Conservation (phyloP, 495 filamentous ascomycete species). For the Paragyromitra xinjiangensis region DNA sequence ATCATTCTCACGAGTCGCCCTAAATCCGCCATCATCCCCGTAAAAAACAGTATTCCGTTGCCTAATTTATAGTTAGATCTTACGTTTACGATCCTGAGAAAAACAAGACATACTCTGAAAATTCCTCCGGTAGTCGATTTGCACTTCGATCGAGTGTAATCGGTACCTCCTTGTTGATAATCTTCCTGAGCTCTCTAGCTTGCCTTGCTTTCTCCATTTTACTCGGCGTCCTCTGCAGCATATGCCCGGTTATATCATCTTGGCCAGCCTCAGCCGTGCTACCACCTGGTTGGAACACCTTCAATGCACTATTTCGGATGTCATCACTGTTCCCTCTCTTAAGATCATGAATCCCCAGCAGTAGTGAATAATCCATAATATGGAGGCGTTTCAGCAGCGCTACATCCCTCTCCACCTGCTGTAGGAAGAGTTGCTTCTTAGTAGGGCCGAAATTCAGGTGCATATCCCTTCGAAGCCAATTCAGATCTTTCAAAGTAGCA, state of each 20-base stretch:
- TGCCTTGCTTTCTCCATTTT: slow-evolving; percentile 93
- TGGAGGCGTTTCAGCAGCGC: slow-evolving; percentile 82
- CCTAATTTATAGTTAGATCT: slow-evolving; percentile 39
- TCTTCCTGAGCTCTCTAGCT: slow-evolving; percentile 87
- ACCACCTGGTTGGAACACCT: slow-evolving; percentile 93
- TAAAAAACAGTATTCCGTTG: slow-evolving; percentile 80
- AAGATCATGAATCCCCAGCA: slow-evolving; percentile 93
- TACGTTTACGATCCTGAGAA: background rate
- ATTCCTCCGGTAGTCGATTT: slow-evolving; percentile 83
- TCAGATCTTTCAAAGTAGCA: slow-evolving; percentile 94
- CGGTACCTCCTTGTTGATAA: slow-evolving; percentile 90
- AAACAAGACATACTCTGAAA: slow-evolving; percentile 56
- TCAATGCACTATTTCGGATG: slow-evolving; percentile 89
- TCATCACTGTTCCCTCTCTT: slow-evolving; percentile 93
- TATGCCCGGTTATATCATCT: slow-evolving; percentile 63
- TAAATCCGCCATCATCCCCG: slow-evolving; percentile 90
- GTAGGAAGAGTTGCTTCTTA: slow-evolving; percentile 85
- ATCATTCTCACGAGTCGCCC: slow-evolving; percentile 91
- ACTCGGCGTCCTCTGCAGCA: slow-evolving; percentile 89
- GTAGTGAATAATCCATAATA: slow-evolving; percentile 98
- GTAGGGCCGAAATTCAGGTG: slow-evolving; percentile 85
- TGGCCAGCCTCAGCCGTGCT: slow-evolving; percentile 65
- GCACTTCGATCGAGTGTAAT: slow-evolving; percentile 84
- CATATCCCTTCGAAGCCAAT: slow-evolving; percentile 88
- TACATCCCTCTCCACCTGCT: slow-evolving; percentile 88